These are phyloP conservation scores for Actinomortierella wolfii DNA, from an alignment of 371 early-diverging fungal genomes.

Conservation along the genomic window DNA sequence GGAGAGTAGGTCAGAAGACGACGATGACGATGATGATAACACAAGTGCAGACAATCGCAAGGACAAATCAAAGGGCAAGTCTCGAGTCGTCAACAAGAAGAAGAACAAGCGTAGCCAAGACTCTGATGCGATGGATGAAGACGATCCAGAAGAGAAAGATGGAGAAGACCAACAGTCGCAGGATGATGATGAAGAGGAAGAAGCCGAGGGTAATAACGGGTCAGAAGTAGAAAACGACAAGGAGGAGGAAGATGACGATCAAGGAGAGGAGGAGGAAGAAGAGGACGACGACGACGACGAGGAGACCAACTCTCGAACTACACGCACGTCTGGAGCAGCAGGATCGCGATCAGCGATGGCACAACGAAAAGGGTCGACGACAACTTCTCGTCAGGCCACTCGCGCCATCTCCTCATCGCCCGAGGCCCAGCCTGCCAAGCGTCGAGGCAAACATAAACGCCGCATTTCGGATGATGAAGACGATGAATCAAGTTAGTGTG, in stretches of 20 bases:
- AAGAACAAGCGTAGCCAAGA: not conserved
- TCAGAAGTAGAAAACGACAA: not conserved
- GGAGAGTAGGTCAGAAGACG: not conserved
- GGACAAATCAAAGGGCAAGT: not conserved
- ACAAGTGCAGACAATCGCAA: not conserved
- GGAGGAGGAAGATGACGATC: conserved; percentile 5
- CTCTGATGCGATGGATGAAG: not conserved
- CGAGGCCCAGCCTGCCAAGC: conserved; percentile 1
- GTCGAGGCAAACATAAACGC: conserved; percentile 7
- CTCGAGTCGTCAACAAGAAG: not conserved
- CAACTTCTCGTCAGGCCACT: not conserved
- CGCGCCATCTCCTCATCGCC: too few species aligned
- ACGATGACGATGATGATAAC: too few species aligned
- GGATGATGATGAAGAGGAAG: not conserved
- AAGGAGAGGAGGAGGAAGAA: conserved; percentile 2
- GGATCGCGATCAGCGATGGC: conserved; percentile 2
- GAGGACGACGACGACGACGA: conserved; percentile 14
- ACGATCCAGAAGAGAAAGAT: not conserved
- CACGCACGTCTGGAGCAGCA: conserved; percentile 1
- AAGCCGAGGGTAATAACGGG: not conserved
- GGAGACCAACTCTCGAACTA: conserved; percentile 12
- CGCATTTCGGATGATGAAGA: conserved; percentile 13
- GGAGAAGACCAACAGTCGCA: not conserved
- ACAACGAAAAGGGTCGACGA: conserved; percentile 5
- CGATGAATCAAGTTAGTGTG: conserved; percentile 3